These are phyloP conservation scores for Suillus hirtellus DNA, from an alignment of 768 basidiomycete genomes.

Conservation along the genomic window DNA sequence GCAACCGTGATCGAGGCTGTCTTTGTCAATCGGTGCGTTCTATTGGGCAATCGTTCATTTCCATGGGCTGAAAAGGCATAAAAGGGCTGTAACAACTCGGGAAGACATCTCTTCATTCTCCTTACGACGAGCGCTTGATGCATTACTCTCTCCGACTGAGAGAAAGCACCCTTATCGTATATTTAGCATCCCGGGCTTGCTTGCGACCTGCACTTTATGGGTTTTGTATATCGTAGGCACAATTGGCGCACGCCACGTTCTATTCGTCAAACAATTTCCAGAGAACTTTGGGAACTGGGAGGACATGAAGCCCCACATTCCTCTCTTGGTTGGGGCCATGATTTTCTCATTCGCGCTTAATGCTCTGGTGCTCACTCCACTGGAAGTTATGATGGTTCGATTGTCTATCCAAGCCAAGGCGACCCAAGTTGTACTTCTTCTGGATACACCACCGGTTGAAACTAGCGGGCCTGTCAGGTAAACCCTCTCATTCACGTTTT, in stretches of 20 bases:
- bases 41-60: background rate
- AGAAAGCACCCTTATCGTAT: constrained; percentile 1
- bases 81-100: background rate
- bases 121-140: background rate
- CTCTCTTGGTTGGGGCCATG: constrained; percentile 17
- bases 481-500: background rate
- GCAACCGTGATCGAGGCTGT: background rate
- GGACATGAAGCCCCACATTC: constrained; percentile 5
- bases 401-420: background rate
- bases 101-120: background rate
- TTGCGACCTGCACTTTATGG: background rate
- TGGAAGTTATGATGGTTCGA: constrained; percentile 25
- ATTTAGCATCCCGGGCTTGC: constrained; percentile 4
- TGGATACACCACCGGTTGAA: background rate
- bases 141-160: constrained; percentile 4
- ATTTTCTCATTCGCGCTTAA: background rate
- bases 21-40: constrained; percentile 6
- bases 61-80: background rate
- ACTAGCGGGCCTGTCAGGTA: background rate
- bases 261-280: background rate
- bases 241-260: background rate
- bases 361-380: constrained; percentile 21
- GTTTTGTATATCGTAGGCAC: background rate
- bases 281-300: background rate
- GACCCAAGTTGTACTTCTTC: background rate